Evolutionary conservation across 345 rosid species (phyloP).

Genomic region (Eucalyptus marginata): DNA sequence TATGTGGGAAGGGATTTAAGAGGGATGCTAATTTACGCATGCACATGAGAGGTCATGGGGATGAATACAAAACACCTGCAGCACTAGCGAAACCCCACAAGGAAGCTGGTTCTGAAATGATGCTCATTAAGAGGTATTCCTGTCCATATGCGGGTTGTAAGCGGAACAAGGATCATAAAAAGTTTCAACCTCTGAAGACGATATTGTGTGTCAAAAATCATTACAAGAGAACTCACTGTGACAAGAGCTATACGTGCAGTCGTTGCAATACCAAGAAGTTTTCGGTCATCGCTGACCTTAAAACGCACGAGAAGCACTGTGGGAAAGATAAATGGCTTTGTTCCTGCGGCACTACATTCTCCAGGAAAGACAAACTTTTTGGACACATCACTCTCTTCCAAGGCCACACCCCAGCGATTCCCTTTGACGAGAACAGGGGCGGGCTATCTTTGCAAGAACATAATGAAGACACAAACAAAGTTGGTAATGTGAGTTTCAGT

Average conservation of each 20-base stretch:
- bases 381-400: slow-evolving; percentile 95
- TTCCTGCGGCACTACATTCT: slow-evolving; percentile 94
- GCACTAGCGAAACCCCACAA: slow-evolving; percentile 89
- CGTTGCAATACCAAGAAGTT: slow-evolving; percentile 92
- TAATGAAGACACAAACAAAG: slow-evolving; percentile 16
- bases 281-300: slow-evolving; percentile 90
- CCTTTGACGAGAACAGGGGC: slow-evolving; percentile 55
- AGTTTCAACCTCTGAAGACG: slow-evolving; percentile 93
- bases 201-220: slow-evolving; percentile 92
- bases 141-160: slow-evolving; percentile 93
- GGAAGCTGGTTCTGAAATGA: slow-evolving; percentile 52
- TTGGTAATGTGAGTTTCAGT: slow-evolving; percentile 21
- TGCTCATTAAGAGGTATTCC: slow-evolving; percentile 79
- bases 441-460: slow-evolving; percentile 27
- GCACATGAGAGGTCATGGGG: slow-evolving; percentile 99
- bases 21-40: slow-evolving; percentile 92
- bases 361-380: slow-evolving; percentile 96
- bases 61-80: slow-evolving; percentile 88
- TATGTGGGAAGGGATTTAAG: slow-evolving; percentile 98
- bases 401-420: slow-evolving; percentile 94
- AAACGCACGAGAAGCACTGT: slow-evolving; percentile 98
- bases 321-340: slow-evolving; percentile 98
- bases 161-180: slow-evolving; percentile 94
- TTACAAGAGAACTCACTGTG: slow-evolving; percentile 93
- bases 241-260: slow-evolving; percentile 85